Evolutionary conservation across 305 asterid genomes (phyloP).

Genomic region (Andrographis paniculata): DNA sequence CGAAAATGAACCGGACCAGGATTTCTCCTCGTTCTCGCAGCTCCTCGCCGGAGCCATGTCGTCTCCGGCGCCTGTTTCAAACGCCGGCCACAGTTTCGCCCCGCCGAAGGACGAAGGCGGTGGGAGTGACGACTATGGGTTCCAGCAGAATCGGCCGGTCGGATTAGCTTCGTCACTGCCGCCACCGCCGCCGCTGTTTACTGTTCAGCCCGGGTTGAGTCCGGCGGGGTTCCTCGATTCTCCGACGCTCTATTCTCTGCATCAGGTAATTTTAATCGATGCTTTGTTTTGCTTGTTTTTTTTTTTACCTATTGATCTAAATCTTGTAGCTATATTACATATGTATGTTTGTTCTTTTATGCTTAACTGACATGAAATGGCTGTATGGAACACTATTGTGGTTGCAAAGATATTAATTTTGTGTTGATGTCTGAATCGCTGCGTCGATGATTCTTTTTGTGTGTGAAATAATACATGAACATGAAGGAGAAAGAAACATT

Average conservation of each 20-base stretch:
- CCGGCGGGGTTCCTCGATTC: conserved; percentile 67
- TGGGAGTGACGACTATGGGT: conserved; percentile 31
- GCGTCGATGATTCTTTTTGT: too few species aligned
- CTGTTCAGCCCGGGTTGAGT: conserved; percentile 62
- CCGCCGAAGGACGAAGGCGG: conserved; percentile 14
- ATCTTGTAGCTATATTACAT: background rate
- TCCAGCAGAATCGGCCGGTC: conserved; percentile 39
- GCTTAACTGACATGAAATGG: too few species aligned
- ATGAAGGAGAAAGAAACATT: too few species aligned
- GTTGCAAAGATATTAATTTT: too few species aligned
- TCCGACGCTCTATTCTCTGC: conserved; percentile 39
- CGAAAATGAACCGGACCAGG: conserved; percentile 61
- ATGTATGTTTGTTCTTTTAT: too few species aligned
- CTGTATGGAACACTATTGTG: too few species aligned
- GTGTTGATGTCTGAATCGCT: too few species aligned
- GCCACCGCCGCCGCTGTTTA: conserved; percentile 30
- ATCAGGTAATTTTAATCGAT: conserved; percentile 41
- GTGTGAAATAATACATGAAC: too few species aligned
- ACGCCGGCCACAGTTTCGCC: conserved; percentile 18
- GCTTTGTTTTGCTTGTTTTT: background rate
- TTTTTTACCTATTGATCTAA: conserved; percentile 4
- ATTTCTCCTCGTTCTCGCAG: conserved; percentile 74
- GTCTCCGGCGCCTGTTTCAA: conserved; percentile 37
- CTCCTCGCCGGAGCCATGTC: conserved; percentile 57
- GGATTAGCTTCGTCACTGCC: conserved; percentile 36